Percentiles rank a stretch among this genome's conserved stretches.
Evolutionary conservation across 2,329 filamentous ascomycete species (phyloP).

Genomic region (Xylariaceae sp.): DNA sequence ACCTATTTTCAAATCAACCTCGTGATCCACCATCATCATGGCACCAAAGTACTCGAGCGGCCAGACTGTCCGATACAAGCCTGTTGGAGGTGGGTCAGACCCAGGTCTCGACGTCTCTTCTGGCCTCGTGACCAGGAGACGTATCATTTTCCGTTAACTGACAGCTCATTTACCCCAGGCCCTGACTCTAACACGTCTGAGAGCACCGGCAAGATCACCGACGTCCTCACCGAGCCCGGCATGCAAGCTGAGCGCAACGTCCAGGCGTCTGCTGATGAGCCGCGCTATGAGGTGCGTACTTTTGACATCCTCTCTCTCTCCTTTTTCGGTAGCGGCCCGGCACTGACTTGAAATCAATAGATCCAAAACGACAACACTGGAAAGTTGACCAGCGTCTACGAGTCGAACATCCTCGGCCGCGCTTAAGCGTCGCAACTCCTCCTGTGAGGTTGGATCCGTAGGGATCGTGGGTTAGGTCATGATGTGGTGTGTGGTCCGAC

Average conservation of each 20-base stretch:
- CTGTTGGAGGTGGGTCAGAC: conserved; percentile 22
- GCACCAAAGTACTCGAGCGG: conserved; percentile 25
- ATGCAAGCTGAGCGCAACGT: conserved; percentile 25
- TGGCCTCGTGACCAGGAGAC: neutral
- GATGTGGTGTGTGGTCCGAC: neutral
- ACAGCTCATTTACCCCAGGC: conserved; percentile 7
- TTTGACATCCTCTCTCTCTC: neutral
- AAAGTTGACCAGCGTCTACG: conserved; percentile 25
- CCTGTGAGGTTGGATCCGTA: neutral
- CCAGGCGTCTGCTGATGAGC: conserved; percentile 23
- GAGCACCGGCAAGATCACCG: conserved; percentile 26
- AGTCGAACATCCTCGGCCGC: conserved; percentile 26
- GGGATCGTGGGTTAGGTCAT: neutral
- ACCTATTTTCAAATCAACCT: neutral
- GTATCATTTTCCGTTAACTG: neutral
- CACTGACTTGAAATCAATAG: conserved; percentile 6
- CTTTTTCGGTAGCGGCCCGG: neutral
- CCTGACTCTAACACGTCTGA: conserved; percentile 26
- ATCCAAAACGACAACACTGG: conserved; percentile 29
- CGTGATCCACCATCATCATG: conserved; percentile 20
- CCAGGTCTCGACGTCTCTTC: neutral
- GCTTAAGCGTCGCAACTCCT: conserved; percentile 10
- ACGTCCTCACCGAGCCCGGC: conserved; percentile 26
- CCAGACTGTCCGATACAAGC: conserved; percentile 28
- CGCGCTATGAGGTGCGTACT: conserved; percentile 25